Conservation (phyloP, 495 filamentous ascomycete genomes). For the Neurospora sp. region DNA sequence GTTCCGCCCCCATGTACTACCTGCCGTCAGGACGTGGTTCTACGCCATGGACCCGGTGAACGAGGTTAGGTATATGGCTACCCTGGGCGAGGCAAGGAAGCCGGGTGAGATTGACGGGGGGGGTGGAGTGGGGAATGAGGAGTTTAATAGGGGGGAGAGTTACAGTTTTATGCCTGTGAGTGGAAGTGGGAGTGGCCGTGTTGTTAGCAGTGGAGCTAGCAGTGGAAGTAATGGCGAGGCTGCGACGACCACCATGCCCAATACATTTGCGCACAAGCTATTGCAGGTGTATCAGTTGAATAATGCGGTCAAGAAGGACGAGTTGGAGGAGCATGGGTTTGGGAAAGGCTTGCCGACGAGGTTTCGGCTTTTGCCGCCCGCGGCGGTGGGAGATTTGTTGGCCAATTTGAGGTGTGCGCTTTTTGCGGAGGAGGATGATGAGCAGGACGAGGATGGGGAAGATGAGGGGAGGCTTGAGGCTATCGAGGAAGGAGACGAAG, state of each 20-base stretch:
- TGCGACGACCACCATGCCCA: not conserved
- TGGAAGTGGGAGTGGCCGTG: not conserved
- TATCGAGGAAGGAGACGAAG: not conserved
- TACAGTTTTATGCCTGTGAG: not conserved
- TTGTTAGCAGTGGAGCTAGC: not conserved
- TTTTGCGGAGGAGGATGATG: constrained; percentile 21
- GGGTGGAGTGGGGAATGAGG: constrained; percentile 32
- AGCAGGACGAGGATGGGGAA: constrained; percentile 2
- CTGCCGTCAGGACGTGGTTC: constrained; percentile 38
- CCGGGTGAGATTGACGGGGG: constrained; percentile 31
- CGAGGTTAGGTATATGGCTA: constrained; percentile 41
- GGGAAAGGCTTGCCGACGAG: constrained; percentile 26
- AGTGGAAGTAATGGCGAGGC: not conserved
- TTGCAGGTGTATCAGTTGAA: constrained; percentile 43
- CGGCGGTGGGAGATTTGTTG: constrained; percentile 35
- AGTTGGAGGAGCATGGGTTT: constrained; percentile 35
- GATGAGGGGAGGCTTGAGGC: constrained; percentile 2
- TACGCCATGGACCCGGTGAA: constrained; percentile 27
- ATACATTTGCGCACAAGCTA: constrained; percentile 36
- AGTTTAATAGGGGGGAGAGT: constrained; percentile 33
- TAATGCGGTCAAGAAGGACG: constrained; percentile 32
- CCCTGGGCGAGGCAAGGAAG: constrained; percentile 25
- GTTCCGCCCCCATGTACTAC: constrained; percentile 35
- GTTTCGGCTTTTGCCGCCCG: constrained; percentile 33
- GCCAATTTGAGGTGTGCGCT: constrained; percentile 34